phyloP scores from a whole-genome alignment of 2,329 filamentous ascomycete genomes.

The Claviceps sp. region DNA sequence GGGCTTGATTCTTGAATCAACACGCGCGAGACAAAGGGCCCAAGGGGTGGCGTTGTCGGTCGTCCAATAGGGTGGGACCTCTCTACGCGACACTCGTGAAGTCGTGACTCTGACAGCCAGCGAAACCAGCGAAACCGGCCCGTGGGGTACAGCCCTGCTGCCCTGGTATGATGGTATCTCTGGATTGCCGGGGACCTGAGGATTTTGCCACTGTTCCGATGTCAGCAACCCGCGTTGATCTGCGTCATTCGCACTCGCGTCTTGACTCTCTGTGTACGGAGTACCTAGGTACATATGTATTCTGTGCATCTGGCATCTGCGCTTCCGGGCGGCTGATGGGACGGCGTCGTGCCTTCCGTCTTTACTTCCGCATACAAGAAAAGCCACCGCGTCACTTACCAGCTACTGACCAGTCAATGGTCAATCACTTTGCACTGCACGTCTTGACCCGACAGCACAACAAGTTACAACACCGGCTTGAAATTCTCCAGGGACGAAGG shows the following conservation, averaged over 20 bases:
- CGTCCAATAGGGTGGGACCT: slow-evolving; percentile 2
- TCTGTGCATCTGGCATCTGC: not conserved
- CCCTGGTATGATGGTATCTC: too few species aligned
- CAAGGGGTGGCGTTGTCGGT: not conserved
- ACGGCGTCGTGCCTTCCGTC: too few species aligned
- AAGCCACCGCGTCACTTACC: too few species aligned
- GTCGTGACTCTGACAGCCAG: slow-evolving; percentile 4
- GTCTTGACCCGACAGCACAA: too few species aligned
- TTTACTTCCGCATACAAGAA: too few species aligned
- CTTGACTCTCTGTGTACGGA: too few species aligned
- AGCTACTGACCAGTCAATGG: too few species aligned
- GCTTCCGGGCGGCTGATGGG: not conserved
- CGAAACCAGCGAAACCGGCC: slow-evolving; percentile 13
- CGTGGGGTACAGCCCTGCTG: slow-evolving; percentile 8
- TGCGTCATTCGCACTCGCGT: not conserved
- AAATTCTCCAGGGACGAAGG: too few species aligned
- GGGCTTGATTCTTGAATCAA: not conserved
- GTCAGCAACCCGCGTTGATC: not conserved
- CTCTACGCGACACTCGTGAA: not conserved
- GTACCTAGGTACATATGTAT: too few species aligned
- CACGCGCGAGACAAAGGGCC: too few species aligned
- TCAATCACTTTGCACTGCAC: too few species aligned
- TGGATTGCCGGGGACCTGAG: not conserved
- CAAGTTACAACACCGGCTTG: too few species aligned
- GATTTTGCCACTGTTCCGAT: not conserved